A percentile compares a stretch with the other conserved stretches of the same genome.
Evolutionary conservation across 2,329 filamentous ascomycete genomes (phyloP).

Genomic region (Curvularia verruculosa): DNA sequence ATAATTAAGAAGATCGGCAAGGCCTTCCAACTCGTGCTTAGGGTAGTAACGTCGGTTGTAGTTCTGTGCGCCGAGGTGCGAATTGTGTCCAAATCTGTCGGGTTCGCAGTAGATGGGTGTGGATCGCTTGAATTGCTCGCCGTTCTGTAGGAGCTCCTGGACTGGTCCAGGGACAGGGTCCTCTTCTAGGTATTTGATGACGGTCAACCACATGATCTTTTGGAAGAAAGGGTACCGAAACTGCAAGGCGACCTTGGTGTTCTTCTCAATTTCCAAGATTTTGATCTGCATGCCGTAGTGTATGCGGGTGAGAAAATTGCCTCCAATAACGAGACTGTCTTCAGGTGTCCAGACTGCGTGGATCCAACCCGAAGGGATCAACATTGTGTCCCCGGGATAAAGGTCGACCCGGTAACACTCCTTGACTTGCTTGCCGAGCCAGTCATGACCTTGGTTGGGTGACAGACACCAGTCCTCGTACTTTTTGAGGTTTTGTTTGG

Average conservation of each 20-base stretch:
- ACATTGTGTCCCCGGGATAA: constrained; percentile 70
- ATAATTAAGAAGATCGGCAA: constrained; percentile 65
- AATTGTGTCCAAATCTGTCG: constrained; percentile 59
- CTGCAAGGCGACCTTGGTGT: constrained; percentile 68
- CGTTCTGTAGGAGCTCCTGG: constrained; percentile 60
- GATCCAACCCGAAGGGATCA: constrained; percentile 75
- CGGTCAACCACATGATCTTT: constrained; percentile 71
- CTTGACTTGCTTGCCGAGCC: constrained; percentile 67
- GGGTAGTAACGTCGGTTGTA: constrained; percentile 68
- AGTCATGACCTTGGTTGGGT: constrained; percentile 69
- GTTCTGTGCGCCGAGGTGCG: constrained; percentile 58
- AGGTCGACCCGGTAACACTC: constrained; percentile 72
- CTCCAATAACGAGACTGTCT: constrained; percentile 73
- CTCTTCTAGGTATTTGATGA: constrained; percentile 67
- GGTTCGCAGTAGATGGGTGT: constrained; percentile 65
- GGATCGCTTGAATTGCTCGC: constrained; percentile 62
- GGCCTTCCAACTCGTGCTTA: constrained; percentile 65
- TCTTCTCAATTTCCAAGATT: constrained; percentile 69
- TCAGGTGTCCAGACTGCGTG: constrained; percentile 74
- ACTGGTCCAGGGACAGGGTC: constrained; percentile 67
- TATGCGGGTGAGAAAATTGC: constrained; percentile 70
- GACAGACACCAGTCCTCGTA: constrained; percentile 75
- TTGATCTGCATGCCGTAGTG: constrained; percentile 71
- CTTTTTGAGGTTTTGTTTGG: constrained; percentile 70
- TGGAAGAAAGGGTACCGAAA: constrained; percentile 73